Conservation (phyloP, 768 basidiomycete genomes). For the Lentinula lateritia region DNA sequence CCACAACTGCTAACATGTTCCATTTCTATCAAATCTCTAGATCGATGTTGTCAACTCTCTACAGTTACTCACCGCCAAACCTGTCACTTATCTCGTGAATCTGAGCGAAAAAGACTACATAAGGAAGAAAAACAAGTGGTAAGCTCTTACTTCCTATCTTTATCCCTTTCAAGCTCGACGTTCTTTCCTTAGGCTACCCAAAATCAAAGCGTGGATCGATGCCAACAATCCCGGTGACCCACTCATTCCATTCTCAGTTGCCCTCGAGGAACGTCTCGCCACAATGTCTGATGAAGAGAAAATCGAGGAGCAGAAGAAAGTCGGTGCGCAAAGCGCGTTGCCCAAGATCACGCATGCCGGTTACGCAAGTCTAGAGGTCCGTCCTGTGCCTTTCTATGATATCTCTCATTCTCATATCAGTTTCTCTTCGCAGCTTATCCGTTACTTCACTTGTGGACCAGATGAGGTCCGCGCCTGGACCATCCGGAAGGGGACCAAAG, state of each 20-base stretch:
- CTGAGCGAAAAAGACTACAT: constrained; percentile 90
- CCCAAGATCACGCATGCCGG: constrained; percentile 96
- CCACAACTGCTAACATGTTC: constrained; percentile 7
- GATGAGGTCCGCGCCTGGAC: constrained; percentile 99
- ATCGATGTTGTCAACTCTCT: constrained; percentile 89
- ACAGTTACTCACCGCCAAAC: constrained; percentile 90
- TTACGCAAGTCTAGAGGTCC: constrained; percentile 78
- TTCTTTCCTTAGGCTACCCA: constrained; percentile 59
- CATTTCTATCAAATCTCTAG: constrained; percentile 32
- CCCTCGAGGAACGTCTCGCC: constrained; percentile 87
- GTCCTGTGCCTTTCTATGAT: constrained; percentile 16
- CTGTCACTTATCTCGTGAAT: constrained; percentile 97
- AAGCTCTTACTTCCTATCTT: constrained; percentile 1
- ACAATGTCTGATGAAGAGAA: constrained; percentile 59
- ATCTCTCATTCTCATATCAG: background rate
- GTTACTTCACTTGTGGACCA: constrained; percentile 96
- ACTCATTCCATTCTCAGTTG: constrained; percentile 95
- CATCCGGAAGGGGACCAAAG: constrained; percentile 88
- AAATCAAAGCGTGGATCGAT: constrained; percentile 99
- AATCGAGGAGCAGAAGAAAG: constrained; percentile 70
- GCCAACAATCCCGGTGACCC: constrained; percentile 92
- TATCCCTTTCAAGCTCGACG: background rate
- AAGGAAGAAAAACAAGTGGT: constrained; percentile 99
- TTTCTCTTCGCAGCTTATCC: constrained; percentile 60
- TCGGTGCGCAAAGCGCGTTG: constrained; percentile 71